Base-by-base conservation (phyloP, 768 basidiomycete species). In the Chalciporus pseudorubinellus region DNA sequence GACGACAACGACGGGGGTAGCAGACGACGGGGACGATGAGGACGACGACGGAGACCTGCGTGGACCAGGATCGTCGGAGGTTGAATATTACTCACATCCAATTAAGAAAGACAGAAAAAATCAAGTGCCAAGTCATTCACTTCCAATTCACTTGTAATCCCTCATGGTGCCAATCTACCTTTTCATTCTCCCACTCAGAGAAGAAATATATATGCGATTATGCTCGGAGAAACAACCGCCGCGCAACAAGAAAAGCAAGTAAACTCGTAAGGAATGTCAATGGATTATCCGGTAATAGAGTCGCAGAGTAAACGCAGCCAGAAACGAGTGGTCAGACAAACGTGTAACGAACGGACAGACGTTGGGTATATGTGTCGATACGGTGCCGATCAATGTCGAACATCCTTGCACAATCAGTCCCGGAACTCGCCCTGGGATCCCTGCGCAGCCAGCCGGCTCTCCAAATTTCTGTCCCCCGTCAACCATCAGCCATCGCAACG, bases 371-470 rank as follows among this genome's bases (percentile, higher is more conserved):
- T 33, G 52, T 55, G 60, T 66, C 62, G 61, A 64, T 62, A 56
- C 51, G 43, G 51, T 33, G 58, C 53, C 62, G 60, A 60, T 58
- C 53, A 58, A 47, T 48, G 57, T 61, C 48, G 50, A 50, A 51
- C 51, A 56, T 46, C 48, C 52, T 14, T 56, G 64, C 55, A 50
- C 59, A 47, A 69, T 78, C 70, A 86, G 58, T 86, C 83, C 63
- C 81, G 81, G 78, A 89, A 91, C 58, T 92, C 91, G 28, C 77
- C 72, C 67, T 87, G 85, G 18, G 87, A 88, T 50, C 89, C 89
- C 72, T 93, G 92, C 33, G 91, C 91, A 62, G 91, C 91, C 60
- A 93, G 81, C 54, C 91, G 87, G 65, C 88, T 92, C 76, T 93
- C 91, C 73, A 93, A 70, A 72, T 93, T 93, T 71, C 89, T 90